A percentile compares a stretch with the other conserved stretches of the same genome.
Conservation (phyloP, 257 asterid genomes). For the Marsdenia floribunda region DNA sequence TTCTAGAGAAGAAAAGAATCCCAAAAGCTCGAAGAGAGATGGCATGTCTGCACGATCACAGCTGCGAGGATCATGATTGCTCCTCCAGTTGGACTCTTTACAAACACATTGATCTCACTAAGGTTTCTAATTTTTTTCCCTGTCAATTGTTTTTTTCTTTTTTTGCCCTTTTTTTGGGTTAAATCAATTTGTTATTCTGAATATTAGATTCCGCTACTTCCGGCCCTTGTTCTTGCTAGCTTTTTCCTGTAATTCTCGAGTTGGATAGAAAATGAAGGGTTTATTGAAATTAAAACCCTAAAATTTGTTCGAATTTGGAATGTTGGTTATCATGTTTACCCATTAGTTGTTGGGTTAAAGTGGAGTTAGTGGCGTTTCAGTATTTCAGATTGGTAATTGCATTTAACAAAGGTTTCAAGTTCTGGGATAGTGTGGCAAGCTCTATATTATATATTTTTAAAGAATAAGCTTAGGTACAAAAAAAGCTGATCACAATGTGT, state of each 20-base stretch:
- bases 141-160: not conserved
- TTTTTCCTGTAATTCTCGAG: not conserved
- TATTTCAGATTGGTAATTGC: not conserved
- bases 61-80: slow-evolving; percentile 93
- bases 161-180: not conserved
- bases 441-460: not conserved
- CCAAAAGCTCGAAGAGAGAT: slow-evolving; percentile 21
- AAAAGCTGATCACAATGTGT: not conserved
- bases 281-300: slow-evolving; percentile 12
- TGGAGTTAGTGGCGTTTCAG: not conserved
- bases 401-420: not conserved
- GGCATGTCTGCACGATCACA: slow-evolving; percentile 97
- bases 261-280: not conserved
- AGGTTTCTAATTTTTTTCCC: slow-evolving; percentile 34
- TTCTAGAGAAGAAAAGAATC: not conserved
- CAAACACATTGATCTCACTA: slow-evolving; percentile 80
- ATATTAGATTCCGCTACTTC: not conserved
- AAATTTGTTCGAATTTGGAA: not conserved
- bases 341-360: not conserved
- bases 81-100: slow-evolving; percentile 91
- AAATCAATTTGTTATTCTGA: not conserved
- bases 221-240: not conserved
- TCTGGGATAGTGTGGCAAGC: not conserved
- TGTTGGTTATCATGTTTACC: not conserved
- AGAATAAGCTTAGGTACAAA: not conserved